These are phyloP conservation scores for Exophiala calicioides DNA, from an alignment of 2,329 filamentous ascomycete species.

Conservation along the genomic window DNA sequence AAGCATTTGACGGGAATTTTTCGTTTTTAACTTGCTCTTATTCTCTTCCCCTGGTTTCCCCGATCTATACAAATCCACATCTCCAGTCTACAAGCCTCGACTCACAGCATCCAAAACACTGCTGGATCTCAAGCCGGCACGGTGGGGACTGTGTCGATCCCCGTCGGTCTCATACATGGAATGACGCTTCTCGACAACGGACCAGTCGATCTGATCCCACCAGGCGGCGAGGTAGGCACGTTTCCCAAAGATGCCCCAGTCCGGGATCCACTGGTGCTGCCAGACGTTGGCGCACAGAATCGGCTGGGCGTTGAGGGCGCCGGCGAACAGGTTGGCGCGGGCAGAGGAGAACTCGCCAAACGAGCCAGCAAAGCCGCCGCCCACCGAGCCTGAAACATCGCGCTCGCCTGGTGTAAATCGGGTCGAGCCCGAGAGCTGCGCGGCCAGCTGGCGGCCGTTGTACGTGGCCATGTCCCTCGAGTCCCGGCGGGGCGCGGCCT, in stretches of 20 bases:
- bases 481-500: slow-evolving; percentile 76
- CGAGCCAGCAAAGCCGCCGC: slow-evolving; percentile 28
- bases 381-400: too few species aligned
- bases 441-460: slow-evolving; percentile 32
- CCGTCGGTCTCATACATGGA: slow-evolving; percentile 12
- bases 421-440: slow-evolving; percentile 9
- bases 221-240: slow-evolving; percentile 71
- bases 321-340: slow-evolving; percentile 16
- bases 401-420: slow-evolving; percentile 9
- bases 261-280: slow-evolving; percentile 88
- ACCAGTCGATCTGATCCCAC: slow-evolving; percentile 90
- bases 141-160: slow-evolving; percentile 1
- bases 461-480: slow-evolving; percentile 48
- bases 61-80: not conserved
- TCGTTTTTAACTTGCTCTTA: not conserved
- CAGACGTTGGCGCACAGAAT: slow-evolving; percentile 92
- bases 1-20: not conserved
- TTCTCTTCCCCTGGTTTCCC: not conserved
- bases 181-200: slow-evolving; percentile 54
- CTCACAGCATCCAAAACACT: slow-evolving; percentile 15
- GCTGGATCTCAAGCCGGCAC: not conserved
- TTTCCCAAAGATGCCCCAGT: slow-evolving; percentile 80
- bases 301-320: slow-evolving; percentile 39
- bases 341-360: slow-evolving; percentile 30
- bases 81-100: not conserved